Evolutionary conservation across 495 filamentous ascomycete species (phyloP), one percentile per base, ranked within the genome.

Genomic region (Apiosordaria backusii): DNA sequence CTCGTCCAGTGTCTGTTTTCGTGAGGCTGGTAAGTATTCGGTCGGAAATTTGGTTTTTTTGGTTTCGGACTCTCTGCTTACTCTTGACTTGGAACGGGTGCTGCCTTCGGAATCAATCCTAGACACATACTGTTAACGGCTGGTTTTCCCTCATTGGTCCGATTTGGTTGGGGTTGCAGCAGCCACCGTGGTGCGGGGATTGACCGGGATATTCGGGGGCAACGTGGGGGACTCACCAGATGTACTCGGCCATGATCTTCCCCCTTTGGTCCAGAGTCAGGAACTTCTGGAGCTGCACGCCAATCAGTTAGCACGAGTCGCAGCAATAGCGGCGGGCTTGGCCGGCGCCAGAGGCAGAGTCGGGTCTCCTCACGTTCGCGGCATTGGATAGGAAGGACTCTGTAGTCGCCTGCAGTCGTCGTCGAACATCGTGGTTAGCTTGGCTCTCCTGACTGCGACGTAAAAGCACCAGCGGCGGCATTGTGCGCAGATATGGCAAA

Each of bases 31-130:
- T 45, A 45, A 45, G 35, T 45, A 45, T 45, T 3, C 13, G 27
- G 35, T 21, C 22, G 61, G n/a, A 27, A 26, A 23, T 25, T 35
- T 27, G 27, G 4, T 26, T 26, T 53, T 5, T 22, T 1, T 10
- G 61, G 60, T 64, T 77, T 50, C 57, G 59, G 24, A 45, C 22
- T 57, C 66, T 68, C 61, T 58, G 80, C 92, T 83, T 82, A 96
- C 95, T 89, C 92, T 95, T 71, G 91, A 91, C 83, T 97, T 97
- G 77, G 90, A 93, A 66, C 93, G 90, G 71, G 90, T 84, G 67
- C 88, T 89, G 74, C 89, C 89, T 65, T 78, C 76, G 69, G 87
- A 80, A 77, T 99, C 95, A 74, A 99, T 96, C 95, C 67, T 69
- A 54, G 10, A 6, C 22, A 4, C 22, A 29, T 4, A 15, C 9